phyloP scores from a whole-genome alignment of 192 early-diverging fungal species.

The Chytriomyces confervae region DNA sequence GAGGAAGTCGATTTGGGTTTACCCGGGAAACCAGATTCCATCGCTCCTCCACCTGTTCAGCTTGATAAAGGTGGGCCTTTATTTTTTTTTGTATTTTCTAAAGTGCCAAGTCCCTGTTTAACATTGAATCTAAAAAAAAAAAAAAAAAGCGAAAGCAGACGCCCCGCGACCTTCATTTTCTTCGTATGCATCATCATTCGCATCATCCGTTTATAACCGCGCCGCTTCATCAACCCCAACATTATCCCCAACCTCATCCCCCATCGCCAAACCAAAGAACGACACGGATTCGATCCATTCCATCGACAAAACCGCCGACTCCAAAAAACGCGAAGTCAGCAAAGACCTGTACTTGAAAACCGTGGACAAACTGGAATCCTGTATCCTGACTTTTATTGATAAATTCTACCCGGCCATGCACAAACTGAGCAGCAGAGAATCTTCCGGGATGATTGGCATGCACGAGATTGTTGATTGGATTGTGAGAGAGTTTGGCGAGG shows the following conservation, averaged over 20 bases:
- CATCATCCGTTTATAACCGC: slow-evolving; percentile 3
- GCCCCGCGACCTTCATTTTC: not conserved
- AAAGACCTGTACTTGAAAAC: not conserved
- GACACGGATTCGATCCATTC: slow-evolving; percentile 14
- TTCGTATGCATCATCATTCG: not conserved
- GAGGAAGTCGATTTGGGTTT: slow-evolving; percentile 26
- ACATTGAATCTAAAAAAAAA: not conserved
- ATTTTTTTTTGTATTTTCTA: not conserved
- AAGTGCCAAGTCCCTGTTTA: not conserved
- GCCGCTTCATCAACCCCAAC: not conserved
- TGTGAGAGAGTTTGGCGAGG: slow-evolving; percentile 18
- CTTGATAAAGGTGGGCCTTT: too few species aligned
- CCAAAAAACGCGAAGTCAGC: not conserved
- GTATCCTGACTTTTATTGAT: slow-evolving; percentile 28
- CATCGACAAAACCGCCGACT: not conserved
- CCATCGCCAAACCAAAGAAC: not conserved
- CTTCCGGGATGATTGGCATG: slow-evolving; percentile 31
- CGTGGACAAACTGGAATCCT: not conserved
- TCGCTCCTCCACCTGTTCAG: too few species aligned
- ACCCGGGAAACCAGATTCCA: too few species aligned
- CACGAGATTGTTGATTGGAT: slow-evolving; percentile 39
- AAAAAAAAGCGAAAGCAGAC: not conserved
- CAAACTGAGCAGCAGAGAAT: slow-evolving; percentile 16
- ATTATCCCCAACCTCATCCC: not conserved
- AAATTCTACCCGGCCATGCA: slow-evolving; percentile 37